Evolutionary conservation across 345 rosid genomes (phyloP).

Genomic region (Lumnitzera littorea): DNA sequence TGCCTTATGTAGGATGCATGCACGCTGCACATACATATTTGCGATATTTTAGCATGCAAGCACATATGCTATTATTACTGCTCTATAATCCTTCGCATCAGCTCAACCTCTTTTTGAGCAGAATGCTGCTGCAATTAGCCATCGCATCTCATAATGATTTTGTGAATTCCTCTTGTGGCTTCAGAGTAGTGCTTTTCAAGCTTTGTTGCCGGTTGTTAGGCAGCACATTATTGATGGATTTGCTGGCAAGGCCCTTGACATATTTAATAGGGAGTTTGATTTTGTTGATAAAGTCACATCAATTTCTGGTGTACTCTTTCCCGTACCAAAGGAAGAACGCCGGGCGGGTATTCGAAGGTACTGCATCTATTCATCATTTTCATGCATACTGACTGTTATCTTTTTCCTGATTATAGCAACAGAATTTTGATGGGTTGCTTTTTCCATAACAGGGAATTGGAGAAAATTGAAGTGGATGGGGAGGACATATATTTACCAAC

Average conservation of each 20-base stretch:
- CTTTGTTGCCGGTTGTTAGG: slow-evolving; percentile 66
- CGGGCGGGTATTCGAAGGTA: slow-evolving; percentile 94
- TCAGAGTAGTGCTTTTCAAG: slow-evolving; percentile 81
- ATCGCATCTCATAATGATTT: slow-evolving; percentile 3
- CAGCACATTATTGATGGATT: slow-evolving; percentile 83
- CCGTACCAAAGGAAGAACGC: slow-evolving; percentile 91
- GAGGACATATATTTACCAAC: slow-evolving; percentile 93
- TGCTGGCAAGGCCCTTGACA: slow-evolving; percentile 63
- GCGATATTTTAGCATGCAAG: no score
- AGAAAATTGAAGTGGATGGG: slow-evolving; percentile 83
- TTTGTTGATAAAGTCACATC: slow-evolving; percentile 96
- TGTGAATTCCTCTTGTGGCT: slow-evolving; percentile 16
- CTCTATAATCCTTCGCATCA: no score
- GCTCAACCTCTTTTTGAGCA: no score
- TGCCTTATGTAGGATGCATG: no score
- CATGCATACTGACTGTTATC: slow-evolving; percentile 6
- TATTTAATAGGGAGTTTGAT: slow-evolving; percentile 82
- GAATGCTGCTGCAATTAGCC: background rate
- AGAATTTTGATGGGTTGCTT: slow-evolving; percentile 11
- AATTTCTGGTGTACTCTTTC: slow-evolving; percentile 73
- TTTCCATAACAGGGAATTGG: slow-evolving; percentile 58
- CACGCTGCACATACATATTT: no score
- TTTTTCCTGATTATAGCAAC: slow-evolving; percentile 1
- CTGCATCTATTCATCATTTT: slow-evolving; percentile 4
- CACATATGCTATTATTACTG: no score